These are phyloP conservation scores for Sclerotinia minor DNA, from an alignment of 2,329 filamentous ascomycete genomes.

Conservation along the genomic window DNA sequence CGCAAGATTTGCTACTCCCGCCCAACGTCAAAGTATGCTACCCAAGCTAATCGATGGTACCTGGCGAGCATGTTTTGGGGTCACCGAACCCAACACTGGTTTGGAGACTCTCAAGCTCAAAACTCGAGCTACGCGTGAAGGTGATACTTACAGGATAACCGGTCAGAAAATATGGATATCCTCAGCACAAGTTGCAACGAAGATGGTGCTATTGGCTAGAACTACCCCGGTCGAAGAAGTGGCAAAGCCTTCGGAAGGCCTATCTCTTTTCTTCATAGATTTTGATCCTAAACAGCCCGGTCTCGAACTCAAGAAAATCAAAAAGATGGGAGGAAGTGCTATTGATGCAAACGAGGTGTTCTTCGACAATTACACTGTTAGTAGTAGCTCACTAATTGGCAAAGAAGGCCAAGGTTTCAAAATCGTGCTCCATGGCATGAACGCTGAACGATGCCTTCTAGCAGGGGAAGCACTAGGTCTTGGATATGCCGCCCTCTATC, in stretches of 20 bases:
- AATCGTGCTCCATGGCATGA: slow-evolving; percentile 77
- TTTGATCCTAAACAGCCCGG: slow-evolving; percentile 61
- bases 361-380: slow-evolving; percentile 75
- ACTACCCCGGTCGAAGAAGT: slow-evolving; percentile 70
- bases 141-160: slow-evolving; percentile 63
- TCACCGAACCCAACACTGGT: slow-evolving; percentile 81
- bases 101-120: slow-evolving; percentile 73
- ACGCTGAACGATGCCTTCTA: slow-evolving; percentile 72
- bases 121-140: slow-evolving; percentile 62
- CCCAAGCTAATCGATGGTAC: slow-evolving; percentile 71
- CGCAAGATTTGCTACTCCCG: slow-evolving; percentile 67
- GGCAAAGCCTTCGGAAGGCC: slow-evolving; percentile 68
- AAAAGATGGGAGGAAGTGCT: slow-evolving; percentile 82
- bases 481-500: slow-evolving; percentile 68
- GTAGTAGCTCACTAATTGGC: slow-evolving; percentile 65
- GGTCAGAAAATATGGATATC: slow-evolving; percentile 92
- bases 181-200: slow-evolving; percentile 75
- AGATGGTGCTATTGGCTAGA: slow-evolving; percentile 80
- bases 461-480: slow-evolving; percentile 79
- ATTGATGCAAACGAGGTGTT: slow-evolving; percentile 88
- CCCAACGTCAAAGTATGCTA: slow-evolving; percentile 64
- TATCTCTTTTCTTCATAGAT: slow-evolving; percentile 80
- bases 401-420: slow-evolving; percentile 75
- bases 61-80: slow-evolving; percentile 75
- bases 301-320: slow-evolving; percentile 62